Conservation (phyloP, 139 green algal species). For the Bryopsis sp. region DNA sequence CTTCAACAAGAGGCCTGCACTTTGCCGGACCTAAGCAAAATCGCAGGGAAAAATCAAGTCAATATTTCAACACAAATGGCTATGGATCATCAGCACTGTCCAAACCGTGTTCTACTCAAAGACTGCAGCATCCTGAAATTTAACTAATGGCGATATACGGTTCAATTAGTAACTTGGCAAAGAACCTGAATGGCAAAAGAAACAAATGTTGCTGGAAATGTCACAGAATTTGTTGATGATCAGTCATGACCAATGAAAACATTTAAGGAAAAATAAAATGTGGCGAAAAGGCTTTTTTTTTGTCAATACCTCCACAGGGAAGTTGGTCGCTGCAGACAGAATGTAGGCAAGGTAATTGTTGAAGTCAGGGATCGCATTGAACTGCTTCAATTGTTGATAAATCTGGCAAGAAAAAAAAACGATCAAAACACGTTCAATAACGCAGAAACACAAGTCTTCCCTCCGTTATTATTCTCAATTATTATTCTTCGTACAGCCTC, state of each 20-base stretch:
- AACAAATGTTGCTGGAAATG: not conserved
- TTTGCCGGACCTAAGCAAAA: slow-evolving; percentile 76
- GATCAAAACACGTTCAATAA: not conserved
- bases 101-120: slow-evolving; percentile 3
- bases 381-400: slow-evolving; percentile 70
- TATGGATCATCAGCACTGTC: not conserved
- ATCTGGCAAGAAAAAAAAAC: slow-evolving; percentile 59
- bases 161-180: not conserved
- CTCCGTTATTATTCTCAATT: not conserved
- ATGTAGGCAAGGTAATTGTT: slow-evolving; percentile 92
- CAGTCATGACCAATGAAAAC: too few species aligned
- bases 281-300: too few species aligned
- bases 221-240: not conserved
- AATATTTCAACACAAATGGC: not conserved
- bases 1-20: slow-evolving; percentile 88
- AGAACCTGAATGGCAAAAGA: not conserved
- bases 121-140: not conserved
- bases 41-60: slow-evolving; percentile 19
- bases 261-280: too few species aligned
- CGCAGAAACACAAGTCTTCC: not conserved
- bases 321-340: slow-evolving; percentile 54
- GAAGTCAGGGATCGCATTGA: slow-evolving; percentile 75
- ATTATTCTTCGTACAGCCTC: not conserved
- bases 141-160: not conserved
- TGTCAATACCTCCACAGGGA: slow-evolving; percentile 51